Conservation (phyloP, 106 monocot species). For the Acorus calamus region DNA sequence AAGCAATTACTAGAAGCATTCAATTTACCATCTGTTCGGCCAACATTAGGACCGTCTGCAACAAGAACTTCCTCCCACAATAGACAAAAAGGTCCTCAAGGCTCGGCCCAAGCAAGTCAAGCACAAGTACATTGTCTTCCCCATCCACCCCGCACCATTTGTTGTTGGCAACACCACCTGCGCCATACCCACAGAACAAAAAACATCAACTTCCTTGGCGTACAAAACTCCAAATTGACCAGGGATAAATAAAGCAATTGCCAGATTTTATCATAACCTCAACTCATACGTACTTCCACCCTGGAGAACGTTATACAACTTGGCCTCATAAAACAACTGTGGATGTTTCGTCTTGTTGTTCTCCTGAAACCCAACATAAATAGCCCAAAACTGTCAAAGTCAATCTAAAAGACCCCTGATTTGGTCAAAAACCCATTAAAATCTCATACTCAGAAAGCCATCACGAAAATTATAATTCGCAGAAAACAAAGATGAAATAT, state of each 20-base stretch:
- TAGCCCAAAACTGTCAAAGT: background rate
- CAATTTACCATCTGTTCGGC: constrained; percentile 93
- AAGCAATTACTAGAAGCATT: background rate
- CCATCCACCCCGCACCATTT: constrained; percentile 87
- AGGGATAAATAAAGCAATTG: too few relatives aligned
- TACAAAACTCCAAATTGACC: too few relatives aligned
- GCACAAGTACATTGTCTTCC: constrained; percentile 77
- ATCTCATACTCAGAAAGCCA: too few relatives aligned
- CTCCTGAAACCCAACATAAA: constrained; percentile 38
- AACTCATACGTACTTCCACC: constrained; percentile 59
- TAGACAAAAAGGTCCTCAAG: constrained; percentile 91
- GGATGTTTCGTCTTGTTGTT: constrained; percentile 84
- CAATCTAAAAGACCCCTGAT: too few relatives aligned
- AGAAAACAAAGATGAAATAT: too few relatives aligned
- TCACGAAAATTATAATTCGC: too few relatives aligned
- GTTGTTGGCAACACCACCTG: constrained; percentile 80
- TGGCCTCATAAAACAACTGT: constrained; percentile 89
- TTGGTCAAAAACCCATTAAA: too few relatives aligned
- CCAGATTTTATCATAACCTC: too few relatives aligned
- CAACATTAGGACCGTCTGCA: constrained; percentile 91
- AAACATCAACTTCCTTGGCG: background rate
- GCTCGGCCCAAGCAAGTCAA: constrained; percentile 93
- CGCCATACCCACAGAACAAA: constrained; percentile 10
- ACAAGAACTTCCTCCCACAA: constrained; percentile 73
- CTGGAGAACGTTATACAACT: constrained; percentile 84